A percentile compares a stretch with the other conserved stretches of the same genome.
phyloP scores from a whole-genome alignment of 345 rosid species.

The Abelmoschus esculentus region DNA sequence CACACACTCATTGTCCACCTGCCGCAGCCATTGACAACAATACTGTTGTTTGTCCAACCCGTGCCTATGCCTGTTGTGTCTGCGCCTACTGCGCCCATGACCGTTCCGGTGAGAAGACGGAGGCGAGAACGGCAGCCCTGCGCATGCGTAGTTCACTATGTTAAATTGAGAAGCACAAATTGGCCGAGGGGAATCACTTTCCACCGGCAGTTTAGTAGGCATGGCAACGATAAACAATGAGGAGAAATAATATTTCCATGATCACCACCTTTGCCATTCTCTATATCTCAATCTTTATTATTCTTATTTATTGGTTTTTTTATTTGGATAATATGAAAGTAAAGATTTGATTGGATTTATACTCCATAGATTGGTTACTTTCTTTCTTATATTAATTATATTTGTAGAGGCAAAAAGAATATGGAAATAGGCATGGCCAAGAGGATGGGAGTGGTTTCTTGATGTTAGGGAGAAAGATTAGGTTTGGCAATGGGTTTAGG shows the following conservation, averaged over 20 bases:
- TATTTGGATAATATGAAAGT: neutral
- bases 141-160: constrained; percentile 62
- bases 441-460: neutral
- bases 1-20: constrained; percentile 60
- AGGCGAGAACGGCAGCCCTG: constrained; percentile 28
- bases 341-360: constrained; percentile 8
- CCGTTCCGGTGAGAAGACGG: neutral
- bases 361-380: constrained; percentile 13
- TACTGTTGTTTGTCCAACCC: constrained; percentile 23
- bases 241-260: neutral
- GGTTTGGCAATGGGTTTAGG: neutral
- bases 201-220: neutral
- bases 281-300: neutral
- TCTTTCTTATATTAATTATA: constrained; percentile 7
- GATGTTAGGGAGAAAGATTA: neutral
- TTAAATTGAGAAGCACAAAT: constrained; percentile 63
- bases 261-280: neutral
- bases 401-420: constrained; percentile 4
- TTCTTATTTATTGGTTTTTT: neutral
- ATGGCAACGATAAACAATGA: neutral
- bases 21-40: constrained; percentile 75
- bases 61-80: neutral
- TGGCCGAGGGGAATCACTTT: constrained; percentile 27
- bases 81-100: neutral
- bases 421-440: neutral